Conservation (phyloP, 495 filamentous ascomycete genomes). For the Astrothelium subdiscretum region DNA sequence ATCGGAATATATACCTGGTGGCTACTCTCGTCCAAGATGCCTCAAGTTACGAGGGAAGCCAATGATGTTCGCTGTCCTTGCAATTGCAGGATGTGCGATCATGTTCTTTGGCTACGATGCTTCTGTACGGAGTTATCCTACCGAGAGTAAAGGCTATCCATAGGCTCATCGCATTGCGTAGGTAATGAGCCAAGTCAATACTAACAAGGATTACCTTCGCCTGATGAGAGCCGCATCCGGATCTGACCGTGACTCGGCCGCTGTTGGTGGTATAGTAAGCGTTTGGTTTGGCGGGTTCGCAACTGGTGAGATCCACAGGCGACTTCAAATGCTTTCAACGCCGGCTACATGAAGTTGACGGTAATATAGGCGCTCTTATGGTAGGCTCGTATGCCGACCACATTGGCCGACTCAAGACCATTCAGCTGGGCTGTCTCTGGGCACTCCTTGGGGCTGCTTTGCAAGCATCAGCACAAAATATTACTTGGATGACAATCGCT, state of each 20-base stretch:
- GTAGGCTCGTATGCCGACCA: conserved; percentile 8
- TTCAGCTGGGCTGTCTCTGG: conserved; percentile 7
- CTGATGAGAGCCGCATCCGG: conserved; percentile 16
- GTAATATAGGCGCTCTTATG: conserved; percentile 5
- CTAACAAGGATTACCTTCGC: conserved; percentile 27
- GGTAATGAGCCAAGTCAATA: conserved; percentile 32
- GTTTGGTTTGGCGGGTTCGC: conserved; percentile 24
- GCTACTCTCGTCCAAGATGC: conserved; percentile 20
- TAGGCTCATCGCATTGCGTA: background rate
- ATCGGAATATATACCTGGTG: conserved; percentile 18
- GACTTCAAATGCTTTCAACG: background rate
- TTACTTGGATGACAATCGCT: conserved; percentile 50
- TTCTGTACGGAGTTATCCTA: background rate
- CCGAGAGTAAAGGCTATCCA: background rate
- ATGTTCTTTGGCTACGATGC: conserved; percentile 32
- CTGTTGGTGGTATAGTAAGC: conserved; percentile 21
- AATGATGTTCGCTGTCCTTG: conserved; percentile 20
- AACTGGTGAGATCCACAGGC: conserved; percentile 4
- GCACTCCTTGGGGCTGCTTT: conserved; percentile 6
- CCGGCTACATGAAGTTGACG: background rate
- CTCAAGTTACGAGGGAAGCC: conserved; percentile 16
- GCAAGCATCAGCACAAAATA: conserved; percentile 42
- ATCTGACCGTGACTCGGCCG: conserved; percentile 17
- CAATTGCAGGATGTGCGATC: conserved; percentile 21
- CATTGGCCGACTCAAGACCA: conserved; percentile 10